These are phyloP conservation scores for Zygotorulaspora sp. DNA, from an alignment of 805 yeast genomes.

Conservation along the genomic window DNA sequence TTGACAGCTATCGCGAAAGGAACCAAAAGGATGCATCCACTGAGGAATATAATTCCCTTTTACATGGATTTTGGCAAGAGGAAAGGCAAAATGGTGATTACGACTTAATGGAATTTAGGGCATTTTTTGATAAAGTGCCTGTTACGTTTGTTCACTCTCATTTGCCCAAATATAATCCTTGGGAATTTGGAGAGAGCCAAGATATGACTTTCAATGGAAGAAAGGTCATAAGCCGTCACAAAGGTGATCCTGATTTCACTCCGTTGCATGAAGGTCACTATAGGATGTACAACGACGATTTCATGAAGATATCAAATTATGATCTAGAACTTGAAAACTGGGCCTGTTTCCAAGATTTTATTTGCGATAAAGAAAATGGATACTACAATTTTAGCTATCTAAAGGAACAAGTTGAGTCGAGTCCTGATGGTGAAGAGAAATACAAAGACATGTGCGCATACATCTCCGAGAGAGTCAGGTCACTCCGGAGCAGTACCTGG, in stretches of 20 bases:
- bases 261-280: slow-evolving; percentile 13
- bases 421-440: slow-evolving; percentile 10
- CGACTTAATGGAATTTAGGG: slow-evolving; percentile 3
- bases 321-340: slow-evolving; percentile 27
- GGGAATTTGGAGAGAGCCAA: slow-evolving; percentile 17
- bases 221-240: slow-evolving; percentile 10
- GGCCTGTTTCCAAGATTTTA: slow-evolving; percentile 13
- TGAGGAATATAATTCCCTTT: slow-evolving; percentile 8
- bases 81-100: slow-evolving; percentile 8
- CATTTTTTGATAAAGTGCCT: slow-evolving; percentile 14
- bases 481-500: slow-evolving; percentile 16
- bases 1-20: background rate
- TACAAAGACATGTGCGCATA: slow-evolving; percentile 17
- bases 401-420: slow-evolving; percentile 6
- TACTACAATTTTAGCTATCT: slow-evolving; percentile 18
- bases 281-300: slow-evolving; percentile 17
- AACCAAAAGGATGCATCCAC: background rate
- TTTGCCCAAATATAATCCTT: slow-evolving; percentile 40
- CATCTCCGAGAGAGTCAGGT: slow-evolving; percentile 15
- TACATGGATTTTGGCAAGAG: slow-evolving; percentile 9
- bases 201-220: slow-evolving; percentile 21
- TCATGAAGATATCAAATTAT: slow-evolving; percentile 18
- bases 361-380: slow-evolving; percentile 13
- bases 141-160: slow-evolving; percentile 40
- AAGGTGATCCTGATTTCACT: slow-evolving; percentile 11